Percentiles rank a stretch among this genome's conserved stretches.
These are phyloP conservation scores for Bimuria novae-zelandiae DNA, from an alignment of 2,329 filamentous ascomycete species.

Conservation along the genomic window DNA sequence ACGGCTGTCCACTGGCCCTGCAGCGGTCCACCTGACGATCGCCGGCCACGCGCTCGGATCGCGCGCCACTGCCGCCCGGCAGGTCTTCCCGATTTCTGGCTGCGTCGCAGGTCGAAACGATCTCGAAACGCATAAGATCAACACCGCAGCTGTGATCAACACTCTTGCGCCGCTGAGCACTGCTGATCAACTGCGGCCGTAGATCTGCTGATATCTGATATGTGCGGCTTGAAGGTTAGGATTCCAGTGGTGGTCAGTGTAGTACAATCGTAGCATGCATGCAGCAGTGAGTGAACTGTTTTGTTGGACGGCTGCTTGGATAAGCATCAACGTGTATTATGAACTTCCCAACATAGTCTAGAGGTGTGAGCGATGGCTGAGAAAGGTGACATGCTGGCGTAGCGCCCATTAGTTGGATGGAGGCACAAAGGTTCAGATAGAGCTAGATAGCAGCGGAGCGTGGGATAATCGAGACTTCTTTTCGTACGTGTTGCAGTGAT, in stretches of 20 bases:
- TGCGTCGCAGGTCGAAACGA: not conserved
- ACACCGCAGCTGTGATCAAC: not conserved
- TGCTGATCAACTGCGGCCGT: not conserved
- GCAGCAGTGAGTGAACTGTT: not conserved
- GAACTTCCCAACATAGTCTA: conserved; percentile 19
- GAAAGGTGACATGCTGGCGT: conserved; percentile 9
- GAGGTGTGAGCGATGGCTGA: conserved; percentile 3
- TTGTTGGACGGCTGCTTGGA: conserved; percentile 1
- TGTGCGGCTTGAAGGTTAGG: not conserved
- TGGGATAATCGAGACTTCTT: not conserved
- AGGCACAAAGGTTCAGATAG: not conserved
- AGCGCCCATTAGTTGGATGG: not conserved
- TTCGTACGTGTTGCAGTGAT: not conserved
- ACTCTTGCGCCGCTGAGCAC: not conserved
- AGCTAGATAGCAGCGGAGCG: not conserved
- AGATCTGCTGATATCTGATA: not conserved
- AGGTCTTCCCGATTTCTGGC: not conserved
- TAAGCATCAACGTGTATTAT: conserved; percentile 3
- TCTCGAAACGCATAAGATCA: not conserved
- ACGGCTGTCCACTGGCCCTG: not conserved
- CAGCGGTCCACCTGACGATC: not conserved
- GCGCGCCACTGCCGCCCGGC: conserved; percentile 3
- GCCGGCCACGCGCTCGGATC: not conserved
- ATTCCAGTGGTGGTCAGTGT: not conserved
- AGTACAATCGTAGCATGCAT: not conserved